phyloP scores from a whole-genome alignment of 768 basidiomycete species.

The Pleurotus ostreatus region DNA sequence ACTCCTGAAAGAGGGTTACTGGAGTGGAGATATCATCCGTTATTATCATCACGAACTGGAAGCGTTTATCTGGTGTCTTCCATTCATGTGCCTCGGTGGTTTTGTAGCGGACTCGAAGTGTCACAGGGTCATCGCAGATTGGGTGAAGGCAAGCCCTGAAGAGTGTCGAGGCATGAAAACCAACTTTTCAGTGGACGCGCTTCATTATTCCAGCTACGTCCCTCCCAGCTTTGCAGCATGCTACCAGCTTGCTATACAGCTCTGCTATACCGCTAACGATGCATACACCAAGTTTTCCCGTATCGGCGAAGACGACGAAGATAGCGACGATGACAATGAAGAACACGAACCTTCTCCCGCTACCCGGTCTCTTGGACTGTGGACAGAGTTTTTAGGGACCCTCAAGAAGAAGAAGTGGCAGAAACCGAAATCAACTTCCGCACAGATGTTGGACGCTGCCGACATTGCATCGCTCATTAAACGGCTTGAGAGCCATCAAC shows the following conservation, averaged over 20 bases:
- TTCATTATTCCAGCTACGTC: not conserved
- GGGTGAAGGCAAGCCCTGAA: not conserved
- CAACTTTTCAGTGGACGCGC: not conserved
- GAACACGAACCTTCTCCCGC: not conserved
- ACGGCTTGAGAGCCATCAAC: not conserved
- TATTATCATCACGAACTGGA: conserved; percentile 28
- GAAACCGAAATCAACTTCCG: no score
- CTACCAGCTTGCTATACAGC: not conserved
- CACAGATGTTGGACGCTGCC: not conserved
- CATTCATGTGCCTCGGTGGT: not conserved
- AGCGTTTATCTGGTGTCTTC: conserved; percentile 23
- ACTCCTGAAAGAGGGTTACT: conserved; percentile 16
- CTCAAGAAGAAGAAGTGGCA: not conserved
- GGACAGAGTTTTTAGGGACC: not conserved
- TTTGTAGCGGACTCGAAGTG: not conserved
- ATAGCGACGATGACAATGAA: not conserved
- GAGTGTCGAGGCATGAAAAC: not conserved
- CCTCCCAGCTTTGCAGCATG: not conserved
- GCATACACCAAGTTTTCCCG: not conserved
- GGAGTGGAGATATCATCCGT: conserved; percentile 13
- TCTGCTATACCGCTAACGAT: not conserved
- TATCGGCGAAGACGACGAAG: not conserved
- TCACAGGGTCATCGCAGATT: not conserved
- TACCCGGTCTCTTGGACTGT: not conserved
- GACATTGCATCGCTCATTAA: not conserved